Evolutionary conservation across 352 stramenopile species (phyloP), one percentile per base, ranked within the genome.

Genomic region (Phytophthora pistaciae): DNA sequence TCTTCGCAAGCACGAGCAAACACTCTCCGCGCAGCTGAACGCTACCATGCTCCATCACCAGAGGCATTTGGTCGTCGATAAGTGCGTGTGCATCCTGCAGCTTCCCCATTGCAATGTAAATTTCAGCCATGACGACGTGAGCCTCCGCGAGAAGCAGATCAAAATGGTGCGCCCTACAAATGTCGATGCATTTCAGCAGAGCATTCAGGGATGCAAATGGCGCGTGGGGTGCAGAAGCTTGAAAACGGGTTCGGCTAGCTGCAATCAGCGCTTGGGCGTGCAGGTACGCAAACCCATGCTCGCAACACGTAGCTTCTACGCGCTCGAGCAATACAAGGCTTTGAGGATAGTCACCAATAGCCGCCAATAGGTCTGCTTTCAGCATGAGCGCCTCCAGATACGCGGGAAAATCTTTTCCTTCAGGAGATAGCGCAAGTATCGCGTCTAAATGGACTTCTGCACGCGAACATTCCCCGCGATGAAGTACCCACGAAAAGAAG

Each of bases 31-130:
- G 84, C 13, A 93, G 20, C 60, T 84, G 58, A 33, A 92, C 68
- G 29, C 70, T 80, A 18, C 85, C 85, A 59, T 92, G 78, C 42
- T 94, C 85, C 66, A 88, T 85, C n/a, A 90, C 76, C 14, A 92
- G 31, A 14, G 81, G 62, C 84, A 93, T 92, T 50, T 93, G 81
- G 20, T 85, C 69, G 8, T 83, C 72, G 14, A 94, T 62, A 16
- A 94, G 64, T 21, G 77, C 52, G 8, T 83, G 59, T 0, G 87
- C 83, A 33, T 88, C 75, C 29, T 76, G 65, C 16, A 75, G 31
- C 23, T 83, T 87, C 6, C 84, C 85, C 80, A 92, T 91, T 5
- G 76, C 64, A 2, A 93, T 65, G 14, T 88, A 84, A 6, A 92
- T 76, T 42, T 94, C 84, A 13, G 82, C 82, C 52, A 94, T 82